Percentiles rank a stretch among this genome's conserved stretches.
Conservation (phyloP, 2,329 filamentous ascomycete species). For the Arthroderma uncinatum region DNA sequence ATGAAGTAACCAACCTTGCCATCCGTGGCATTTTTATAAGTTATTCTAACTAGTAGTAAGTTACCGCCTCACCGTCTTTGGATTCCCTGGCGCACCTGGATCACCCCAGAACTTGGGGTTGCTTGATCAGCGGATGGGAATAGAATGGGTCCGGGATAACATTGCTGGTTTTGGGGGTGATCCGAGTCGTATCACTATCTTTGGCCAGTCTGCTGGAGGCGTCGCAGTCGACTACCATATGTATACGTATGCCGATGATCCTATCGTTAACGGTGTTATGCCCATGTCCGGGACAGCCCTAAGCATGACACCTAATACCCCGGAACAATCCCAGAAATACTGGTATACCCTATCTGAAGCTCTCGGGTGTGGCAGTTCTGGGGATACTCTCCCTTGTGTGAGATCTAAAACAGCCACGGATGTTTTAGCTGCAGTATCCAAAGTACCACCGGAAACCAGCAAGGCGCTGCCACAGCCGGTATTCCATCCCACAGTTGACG, state of each 20-base stretch:
- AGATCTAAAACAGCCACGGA: conserved; percentile 7
- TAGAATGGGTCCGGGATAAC: conserved; percentile 32
- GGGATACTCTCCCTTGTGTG: conserved; percentile 12
- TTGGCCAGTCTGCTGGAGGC: conserved; percentile 41
- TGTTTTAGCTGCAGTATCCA: conserved; percentile 8
- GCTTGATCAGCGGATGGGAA: conserved; percentile 37
- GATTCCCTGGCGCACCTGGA: conserved; percentile 41
- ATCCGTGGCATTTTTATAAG: conserved; percentile 21
- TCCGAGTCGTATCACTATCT: conserved; percentile 30
- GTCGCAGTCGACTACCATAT: conserved; percentile 5
- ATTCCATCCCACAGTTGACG: conserved; percentile 34
- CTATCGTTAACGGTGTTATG: conserved; percentile 16
- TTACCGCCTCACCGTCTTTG: conserved; percentile 38
- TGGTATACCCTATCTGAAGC: conserved; percentile 9
- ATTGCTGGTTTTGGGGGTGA: conserved; percentile 35
- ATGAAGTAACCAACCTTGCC: neutral
- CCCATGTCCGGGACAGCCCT: conserved; percentile 18
- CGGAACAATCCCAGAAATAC: conserved; percentile 9
- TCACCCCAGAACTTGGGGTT: conserved; percentile 23
- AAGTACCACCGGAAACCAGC: conserved; percentile 8
- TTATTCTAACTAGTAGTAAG: conserved; percentile 39
- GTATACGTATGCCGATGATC: conserved; percentile 10
- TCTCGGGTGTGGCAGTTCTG: conserved; percentile 12
- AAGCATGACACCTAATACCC: conserved; percentile 24
- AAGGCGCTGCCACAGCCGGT: conserved; percentile 16